A percentile compares a stretch with the other conserved stretches of the same genome.
These are phyloP conservation scores for Cordyceps cateniannulata DNA, from an alignment of 2,329 filamentous ascomycete genomes.

Conservation along the genomic window DNA sequence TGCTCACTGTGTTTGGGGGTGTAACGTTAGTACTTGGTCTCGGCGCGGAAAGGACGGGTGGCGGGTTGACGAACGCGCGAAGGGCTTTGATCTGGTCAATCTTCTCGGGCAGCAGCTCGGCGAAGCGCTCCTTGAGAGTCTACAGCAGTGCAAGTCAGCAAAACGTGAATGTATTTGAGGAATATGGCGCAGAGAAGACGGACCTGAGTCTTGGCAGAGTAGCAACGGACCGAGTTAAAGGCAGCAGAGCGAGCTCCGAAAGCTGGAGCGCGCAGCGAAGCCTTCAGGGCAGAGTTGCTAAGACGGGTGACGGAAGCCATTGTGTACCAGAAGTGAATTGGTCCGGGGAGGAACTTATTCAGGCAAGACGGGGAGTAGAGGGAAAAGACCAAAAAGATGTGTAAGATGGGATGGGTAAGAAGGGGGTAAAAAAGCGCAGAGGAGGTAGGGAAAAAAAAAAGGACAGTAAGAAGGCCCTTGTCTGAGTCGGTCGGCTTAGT, in stretches of 20 bases:
- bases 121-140: constrained; percentile 98
- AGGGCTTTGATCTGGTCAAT: constrained; percentile 99
- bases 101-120: constrained; percentile 90
- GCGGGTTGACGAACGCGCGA: constrained; percentile 66
- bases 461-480: background rate
- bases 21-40: constrained; percentile 9
- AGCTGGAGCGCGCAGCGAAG: constrained; percentile 61
- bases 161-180: background rate
- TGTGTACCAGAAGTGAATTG: constrained; percentile 29
- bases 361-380: constrained; percentile 21
- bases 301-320: constrained; percentile 84
- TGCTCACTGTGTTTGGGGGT: constrained; percentile 60
- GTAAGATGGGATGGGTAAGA: constrained; percentile 16
- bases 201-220: constrained; percentile 90
- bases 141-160: constrained; percentile 31
- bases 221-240: constrained; percentile 81
- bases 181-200: constrained; percentile 19
- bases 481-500: background rate
- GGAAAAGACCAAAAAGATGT: constrained; percentile 22
- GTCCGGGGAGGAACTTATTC: constrained; percentile 13
- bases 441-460: constrained; percentile 7
- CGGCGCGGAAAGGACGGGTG: background rate
- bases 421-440: constrained; percentile 17
- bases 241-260: constrained; percentile 63
- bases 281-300: constrained; percentile 74